These are phyloP conservation scores for Phyllosticta citrichinensis DNA, from an alignment of 2,329 filamentous ascomycete genomes.

Conservation along the genomic window DNA sequence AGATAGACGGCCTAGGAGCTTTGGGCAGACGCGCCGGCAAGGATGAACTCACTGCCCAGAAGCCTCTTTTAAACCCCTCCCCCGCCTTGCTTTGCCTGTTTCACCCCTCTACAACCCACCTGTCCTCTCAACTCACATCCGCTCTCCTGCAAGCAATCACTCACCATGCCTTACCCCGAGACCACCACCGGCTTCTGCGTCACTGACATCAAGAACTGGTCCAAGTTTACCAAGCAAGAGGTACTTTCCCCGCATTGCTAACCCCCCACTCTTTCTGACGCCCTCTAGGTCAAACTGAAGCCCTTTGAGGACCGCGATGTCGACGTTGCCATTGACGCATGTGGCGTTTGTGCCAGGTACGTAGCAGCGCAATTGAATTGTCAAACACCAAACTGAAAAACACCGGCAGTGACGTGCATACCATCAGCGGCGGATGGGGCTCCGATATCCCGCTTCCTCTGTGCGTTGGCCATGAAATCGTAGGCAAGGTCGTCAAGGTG, in stretches of 20 bases:
- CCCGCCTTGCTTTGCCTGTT: background rate
- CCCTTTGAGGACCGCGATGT: constrained; percentile 80
- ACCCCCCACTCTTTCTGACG: constrained; percentile 3
- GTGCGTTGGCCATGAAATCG: constrained; percentile 55
- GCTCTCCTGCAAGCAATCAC: background rate
- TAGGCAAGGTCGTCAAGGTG: constrained; percentile 40
- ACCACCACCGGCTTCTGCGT: constrained; percentile 41
- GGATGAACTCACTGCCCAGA: constrained; percentile 6
- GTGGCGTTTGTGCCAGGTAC: constrained; percentile 36
- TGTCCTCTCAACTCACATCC: background rate
- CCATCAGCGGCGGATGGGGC: constrained; percentile 51
- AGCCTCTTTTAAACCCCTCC: constrained; percentile 9
- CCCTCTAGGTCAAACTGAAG: constrained; percentile 62
- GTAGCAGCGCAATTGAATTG: background rate
- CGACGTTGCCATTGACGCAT: constrained; percentile 70
- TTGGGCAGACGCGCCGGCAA: constrained; percentile 1
- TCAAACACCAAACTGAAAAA: background rate
- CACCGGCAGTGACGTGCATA: constrained; percentile 33
- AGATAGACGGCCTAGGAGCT: background rate
- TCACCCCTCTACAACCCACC: background rate
- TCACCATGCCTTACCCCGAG: constrained; percentile 42
- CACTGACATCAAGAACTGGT: constrained; percentile 51
- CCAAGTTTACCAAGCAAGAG: constrained; percentile 46
- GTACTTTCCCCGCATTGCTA: constrained; percentile 24
- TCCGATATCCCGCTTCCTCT: constrained; percentile 50